These are phyloP conservation scores for Stramenopiles sp. DNA, from an alignment of 352 stramenopile genomes.

Conservation along the genomic window DNA sequence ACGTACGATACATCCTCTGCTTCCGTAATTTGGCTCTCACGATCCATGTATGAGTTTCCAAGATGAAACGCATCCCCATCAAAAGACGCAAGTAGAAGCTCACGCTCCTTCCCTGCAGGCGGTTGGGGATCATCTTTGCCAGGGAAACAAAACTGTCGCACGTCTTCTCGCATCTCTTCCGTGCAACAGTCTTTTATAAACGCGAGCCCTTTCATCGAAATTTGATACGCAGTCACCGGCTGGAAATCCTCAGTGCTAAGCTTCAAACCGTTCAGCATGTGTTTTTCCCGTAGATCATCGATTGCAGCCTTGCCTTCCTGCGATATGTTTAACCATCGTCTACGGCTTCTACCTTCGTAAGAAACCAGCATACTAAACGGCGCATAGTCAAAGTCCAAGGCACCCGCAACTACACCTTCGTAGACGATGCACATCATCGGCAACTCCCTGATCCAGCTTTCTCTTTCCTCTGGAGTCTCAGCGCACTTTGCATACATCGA, in stretches of 20 bases:
- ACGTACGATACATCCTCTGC: not conserved
- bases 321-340: conserved; percentile 41
- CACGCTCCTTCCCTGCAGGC: not conserved
- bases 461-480: not conserved
- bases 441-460: not conserved
- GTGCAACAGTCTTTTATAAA: conserved; percentile 29
- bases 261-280: conserved; percentile 39
- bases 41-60: not conserved
- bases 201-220: conserved; percentile 31
- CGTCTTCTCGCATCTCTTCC: conserved; percentile 31
- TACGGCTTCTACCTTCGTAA: conserved; percentile 32
- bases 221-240: conserved; percentile 38
- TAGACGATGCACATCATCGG: conserved; percentile 25
- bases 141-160: conserved; percentile 30
- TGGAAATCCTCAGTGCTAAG: conserved; percentile 41
- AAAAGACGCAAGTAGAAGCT: not conserved
- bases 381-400: conserved; percentile 40
- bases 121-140: not conserved
- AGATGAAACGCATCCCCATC: not conserved
- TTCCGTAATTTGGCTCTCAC: not conserved
- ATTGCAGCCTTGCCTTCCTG: conserved; percentile 42
- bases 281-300: conserved; percentile 36
- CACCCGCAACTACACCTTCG: conserved; percentile 35
- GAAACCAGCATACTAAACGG: conserved; percentile 35
- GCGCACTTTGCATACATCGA: not conserved